Conservation (phyloP, 352 stramenopile species). For the Phytophthora tentaculata region DNA sequence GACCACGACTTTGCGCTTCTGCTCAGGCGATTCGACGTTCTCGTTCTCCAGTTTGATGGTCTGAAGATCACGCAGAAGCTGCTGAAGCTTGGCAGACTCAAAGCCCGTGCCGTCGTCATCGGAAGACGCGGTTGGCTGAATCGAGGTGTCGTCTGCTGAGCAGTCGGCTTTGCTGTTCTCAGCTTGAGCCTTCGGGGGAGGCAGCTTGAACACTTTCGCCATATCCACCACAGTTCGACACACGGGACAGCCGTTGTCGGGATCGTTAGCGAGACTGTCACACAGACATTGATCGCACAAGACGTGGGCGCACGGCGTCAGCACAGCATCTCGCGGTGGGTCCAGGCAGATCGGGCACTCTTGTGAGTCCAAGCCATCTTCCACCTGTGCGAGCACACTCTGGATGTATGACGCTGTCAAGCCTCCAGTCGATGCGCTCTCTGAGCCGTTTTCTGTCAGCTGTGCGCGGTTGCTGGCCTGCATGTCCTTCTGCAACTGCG, state of each 20-base stretch:
- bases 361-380: slow-evolving; percentile 76
- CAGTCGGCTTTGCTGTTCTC: slow-evolving; percentile 1
- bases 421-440: slow-evolving; percentile 18
- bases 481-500: slow-evolving; percentile 58
- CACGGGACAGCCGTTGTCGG: slow-evolving; percentile 75
- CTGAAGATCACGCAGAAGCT: slow-evolving; percentile 70
- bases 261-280: slow-evolving; percentile 62
- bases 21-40: slow-evolving; percentile 15
- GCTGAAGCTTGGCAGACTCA: slow-evolving; percentile 73
- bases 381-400: slow-evolving; percentile 79
- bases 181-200: slow-evolving; percentile 21
- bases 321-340: slow-evolving; percentile 61
- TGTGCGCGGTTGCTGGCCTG: slow-evolving; percentile 38
- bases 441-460: slow-evolving; percentile 7
- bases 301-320: slow-evolving; percentile 88
- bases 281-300: slow-evolving; percentile 83
- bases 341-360: slow-evolving; percentile 91
- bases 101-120: slow-evolving; percentile 43
- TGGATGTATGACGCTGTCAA: slow-evolving; percentile 68
- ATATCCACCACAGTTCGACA: slow-evolving; percentile 73
- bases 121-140: background rate
- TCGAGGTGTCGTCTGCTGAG: background rate
- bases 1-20: slow-evolving; percentile 85
- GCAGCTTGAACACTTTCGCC: slow-evolving; percentile 63
- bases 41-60: slow-evolving; percentile 62